phyloP scores from a whole-genome alignment of 108 stramenopile species.

The Cyclotella kingstonii region DNA sequence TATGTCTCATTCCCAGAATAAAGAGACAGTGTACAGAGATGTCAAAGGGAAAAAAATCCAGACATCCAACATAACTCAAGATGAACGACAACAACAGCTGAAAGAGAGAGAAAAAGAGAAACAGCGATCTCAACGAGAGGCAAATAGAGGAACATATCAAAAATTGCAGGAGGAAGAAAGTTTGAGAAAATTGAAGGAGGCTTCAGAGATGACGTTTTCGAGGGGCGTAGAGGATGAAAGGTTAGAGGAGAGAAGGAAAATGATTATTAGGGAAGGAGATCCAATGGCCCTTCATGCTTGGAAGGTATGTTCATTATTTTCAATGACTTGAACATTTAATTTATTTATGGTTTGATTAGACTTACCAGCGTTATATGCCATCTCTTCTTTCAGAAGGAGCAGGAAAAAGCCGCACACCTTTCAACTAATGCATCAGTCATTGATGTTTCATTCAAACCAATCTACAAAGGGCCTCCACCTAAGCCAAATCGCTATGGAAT shows the following conservation, averaged over 20 bases:
- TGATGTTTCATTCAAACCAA: conserved; percentile 47
- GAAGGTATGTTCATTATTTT: conserved; percentile 26
- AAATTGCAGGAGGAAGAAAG: conserved; percentile 58
- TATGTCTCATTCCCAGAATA: conserved; percentile 54
- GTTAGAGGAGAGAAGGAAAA: conserved; percentile 65
- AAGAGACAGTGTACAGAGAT: conserved; percentile 86
- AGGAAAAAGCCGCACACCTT: conserved; percentile 18
- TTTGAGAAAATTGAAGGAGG: conserved; percentile 44
- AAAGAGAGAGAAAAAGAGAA: conserved; percentile 45
- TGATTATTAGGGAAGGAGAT: conserved; percentile 84
- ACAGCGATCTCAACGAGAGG: conserved; percentile 28
- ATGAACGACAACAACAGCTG: conserved; percentile 10
- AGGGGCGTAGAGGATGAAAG: conserved; percentile 67
- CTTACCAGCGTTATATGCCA: background rate
- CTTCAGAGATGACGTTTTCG: conserved; percentile 75
- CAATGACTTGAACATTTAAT: background rate
- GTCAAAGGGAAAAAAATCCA: conserved; percentile 51
- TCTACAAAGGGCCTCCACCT: conserved; percentile 93
- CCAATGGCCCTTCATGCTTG: conserved; percentile 89
- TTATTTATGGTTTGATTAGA: background rate
- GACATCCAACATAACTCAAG: conserved; percentile 28
- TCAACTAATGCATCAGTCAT: conserved; percentile 1
- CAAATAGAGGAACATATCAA: conserved; percentile 68
- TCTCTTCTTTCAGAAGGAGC: conserved; percentile 13
- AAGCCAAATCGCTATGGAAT: conserved; percentile 94